These are phyloP conservation scores for Tulasnella sp. DNA, from an alignment of 768 basidiomycete species.

Conservation along the genomic window DNA sequence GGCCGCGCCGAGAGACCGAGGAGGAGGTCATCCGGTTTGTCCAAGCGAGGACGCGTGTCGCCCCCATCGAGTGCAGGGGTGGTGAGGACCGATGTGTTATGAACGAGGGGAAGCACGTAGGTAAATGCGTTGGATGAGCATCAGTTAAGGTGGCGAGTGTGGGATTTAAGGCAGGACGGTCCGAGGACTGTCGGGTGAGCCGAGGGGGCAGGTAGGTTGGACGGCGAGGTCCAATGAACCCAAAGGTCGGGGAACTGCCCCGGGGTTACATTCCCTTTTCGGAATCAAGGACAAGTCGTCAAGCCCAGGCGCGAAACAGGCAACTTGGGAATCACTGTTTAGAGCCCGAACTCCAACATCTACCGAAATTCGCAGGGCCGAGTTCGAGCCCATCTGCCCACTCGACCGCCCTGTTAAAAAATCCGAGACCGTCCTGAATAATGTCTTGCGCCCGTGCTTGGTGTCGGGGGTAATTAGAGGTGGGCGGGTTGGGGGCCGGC, in stretches of 20 bases:
- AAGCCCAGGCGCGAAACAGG: background rate
- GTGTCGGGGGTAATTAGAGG: background rate
- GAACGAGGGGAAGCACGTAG: no score
- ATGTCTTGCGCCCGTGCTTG: background rate
- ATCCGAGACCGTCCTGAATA: background rate
- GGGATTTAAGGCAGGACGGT: background rate
- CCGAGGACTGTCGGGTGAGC: background rate
- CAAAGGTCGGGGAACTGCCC: background rate
- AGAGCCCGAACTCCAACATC: constrained; percentile 8
- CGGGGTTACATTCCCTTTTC: background rate
- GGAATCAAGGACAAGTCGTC: constrained; percentile 1
- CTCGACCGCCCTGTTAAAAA: background rate
- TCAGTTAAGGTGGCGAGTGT: background rate
- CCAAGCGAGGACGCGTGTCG: background rate
- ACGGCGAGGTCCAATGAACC: constrained; percentile 14
- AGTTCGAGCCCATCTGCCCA: background rate
- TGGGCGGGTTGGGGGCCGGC: background rate
- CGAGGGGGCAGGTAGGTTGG: background rate
- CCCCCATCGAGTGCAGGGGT: no score
- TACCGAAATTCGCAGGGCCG: background rate
- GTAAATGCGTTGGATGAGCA: no score
- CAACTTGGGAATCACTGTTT: background rate
- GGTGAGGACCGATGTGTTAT: no score
- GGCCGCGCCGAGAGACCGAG: constrained; percentile 2
- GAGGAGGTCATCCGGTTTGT: background rate